Evolutionary conservation across 192 early-diverging fungal genomes (phyloP), one percentile per base, ranked within the genome.

Genomic region (Podila verticillata): DNA sequence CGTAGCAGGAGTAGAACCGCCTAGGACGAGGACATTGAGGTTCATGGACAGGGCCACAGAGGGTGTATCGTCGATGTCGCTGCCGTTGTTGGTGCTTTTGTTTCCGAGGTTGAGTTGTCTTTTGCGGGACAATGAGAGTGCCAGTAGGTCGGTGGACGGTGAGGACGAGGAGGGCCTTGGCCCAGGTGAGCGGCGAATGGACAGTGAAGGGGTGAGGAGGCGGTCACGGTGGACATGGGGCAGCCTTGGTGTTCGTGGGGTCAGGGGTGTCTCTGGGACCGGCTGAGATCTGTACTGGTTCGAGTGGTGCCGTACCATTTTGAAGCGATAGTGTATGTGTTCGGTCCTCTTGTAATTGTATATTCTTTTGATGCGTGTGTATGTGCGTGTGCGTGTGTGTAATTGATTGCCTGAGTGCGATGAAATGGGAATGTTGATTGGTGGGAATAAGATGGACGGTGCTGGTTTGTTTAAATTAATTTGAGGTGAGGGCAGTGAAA

Each of bases 1-100:
- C 9, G 31, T 12, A 35, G 12, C 29, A 2, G 57, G 26, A 0
- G 6, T 58, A 22, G 5, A 19, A 13, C 8, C 58, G 35, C 34
- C 22, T 13, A 75, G 67, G 19, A 57, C 66, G 24, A 75, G 61
- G 29, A 51, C 57, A 13, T 68, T 64, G 31, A 75, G 74, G 57
- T 75, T 32, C 67, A 68, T 75, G 61, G 74, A 75, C 7, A 75
- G 47, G 32, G 68, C 31, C 13, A 68, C 67, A 12, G 74, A 75
- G 12, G 74, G 74, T 22, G 51, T 54, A 22, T 54, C 24, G 2
- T 54, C 51, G 20, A 54, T 17, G 29, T 60, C 26, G 58, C 54
- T n/a, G n/a, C 15, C 44, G 44, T 47, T 47, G 44, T 7, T 54
- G 51, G 20, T 26, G n/a, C 51, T 54, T 54, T 54, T 54, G 22